phyloP scores from a whole-genome alignment of 805 yeast genomes.

The Starmera pachycereana region DNA sequence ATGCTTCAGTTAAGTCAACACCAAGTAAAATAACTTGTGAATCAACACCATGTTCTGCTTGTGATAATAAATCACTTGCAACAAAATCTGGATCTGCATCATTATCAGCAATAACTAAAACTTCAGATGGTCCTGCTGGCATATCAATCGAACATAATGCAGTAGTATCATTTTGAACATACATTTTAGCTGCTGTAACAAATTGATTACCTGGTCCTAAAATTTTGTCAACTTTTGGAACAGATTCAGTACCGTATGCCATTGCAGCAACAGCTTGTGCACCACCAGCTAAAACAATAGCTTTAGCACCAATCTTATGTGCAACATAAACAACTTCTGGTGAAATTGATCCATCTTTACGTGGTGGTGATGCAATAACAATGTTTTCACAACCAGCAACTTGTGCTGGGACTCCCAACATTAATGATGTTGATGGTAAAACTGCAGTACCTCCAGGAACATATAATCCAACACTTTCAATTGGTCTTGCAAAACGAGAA shows the following conservation, averaged over 20 bases:
- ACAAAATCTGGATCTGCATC: slow-evolving; percentile 90
- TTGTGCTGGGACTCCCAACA: slow-evolving; percentile 97
- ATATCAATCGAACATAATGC: slow-evolving; percentile 95
- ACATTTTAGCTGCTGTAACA: slow-evolving; percentile 98
- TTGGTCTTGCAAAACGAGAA: slow-evolving; percentile 91
- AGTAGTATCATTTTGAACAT: slow-evolving; percentile 88
- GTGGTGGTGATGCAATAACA: slow-evolving; percentile 90
- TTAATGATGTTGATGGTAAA: slow-evolving; percentile 92
- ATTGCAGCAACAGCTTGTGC: slow-evolving; percentile 98
- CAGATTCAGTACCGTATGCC: slow-evolving; percentile 95
- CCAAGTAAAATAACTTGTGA: slow-evolving; percentile 93
- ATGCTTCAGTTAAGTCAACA: slow-evolving; percentile 50
- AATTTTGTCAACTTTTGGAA: slow-evolving; percentile 92
- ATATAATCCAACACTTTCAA: slow-evolving; percentile 89
- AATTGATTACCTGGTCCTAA: slow-evolving; percentile 99
- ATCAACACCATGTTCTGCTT: slow-evolving; percentile 98
- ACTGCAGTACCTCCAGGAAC: slow-evolving; percentile 99
- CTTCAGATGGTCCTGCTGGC: slow-evolving; percentile 99
- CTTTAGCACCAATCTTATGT: slow-evolving; percentile 83
- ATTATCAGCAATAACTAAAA: slow-evolving; percentile 86
- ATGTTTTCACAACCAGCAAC: slow-evolving; percentile 96
- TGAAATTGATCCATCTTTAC: slow-evolving; percentile 83
- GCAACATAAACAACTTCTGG: slow-evolving; percentile 99
- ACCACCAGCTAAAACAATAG: slow-evolving; percentile 94
- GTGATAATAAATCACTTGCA: slow-evolving; percentile 92